These are phyloP conservation scores for Debaryomyces maramus DNA, from an alignment of 805 yeast species.

Conservation along the genomic window DNA sequence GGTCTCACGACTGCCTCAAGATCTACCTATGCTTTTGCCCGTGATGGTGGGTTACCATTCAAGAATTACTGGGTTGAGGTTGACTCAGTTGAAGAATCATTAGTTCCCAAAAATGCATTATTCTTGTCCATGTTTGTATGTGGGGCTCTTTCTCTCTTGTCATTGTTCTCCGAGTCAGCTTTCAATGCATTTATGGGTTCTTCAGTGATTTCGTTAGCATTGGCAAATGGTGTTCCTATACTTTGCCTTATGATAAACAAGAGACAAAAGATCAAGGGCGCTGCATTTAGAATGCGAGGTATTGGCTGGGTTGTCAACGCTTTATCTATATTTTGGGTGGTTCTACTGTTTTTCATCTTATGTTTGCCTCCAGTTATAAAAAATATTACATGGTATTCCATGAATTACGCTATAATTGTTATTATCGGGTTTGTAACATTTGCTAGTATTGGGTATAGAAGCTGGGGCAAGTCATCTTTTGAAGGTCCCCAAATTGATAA, in stretches of 20 bases:
- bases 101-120: constrained; percentile 71
- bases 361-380: constrained; percentile 68
- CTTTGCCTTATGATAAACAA: constrained; percentile 59
- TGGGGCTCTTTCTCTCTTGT: constrained; percentile 58
- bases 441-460: constrained; percentile 50
- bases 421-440: constrained; percentile 48
- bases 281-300: constrained; percentile 61
- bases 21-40: constrained; percentile 77
- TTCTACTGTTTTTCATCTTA: constrained; percentile 57
- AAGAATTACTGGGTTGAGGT: constrained; percentile 65
- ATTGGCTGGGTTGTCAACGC: constrained; percentile 66
- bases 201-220: constrained; percentile 70
- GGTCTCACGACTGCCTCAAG: constrained; percentile 80
- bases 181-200: constrained; percentile 84
- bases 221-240: constrained; percentile 78
- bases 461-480: constrained; percentile 64
- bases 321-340: constrained; percentile 59
- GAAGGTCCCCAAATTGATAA: constrained; percentile 60
- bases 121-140: constrained; percentile 64
- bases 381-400: constrained; percentile 35
- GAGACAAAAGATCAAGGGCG: constrained; percentile 62
- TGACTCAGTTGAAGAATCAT: constrained; percentile 52
- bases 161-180: constrained; percentile 69
- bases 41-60: constrained; percentile 79
- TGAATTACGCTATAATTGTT: constrained; percentile 71